Evolutionary conservation across 2,329 filamentous ascomycete species (phyloP), one percentile per base, ranked within the genome.

Genomic region (Dendryphion nanum): DNA sequence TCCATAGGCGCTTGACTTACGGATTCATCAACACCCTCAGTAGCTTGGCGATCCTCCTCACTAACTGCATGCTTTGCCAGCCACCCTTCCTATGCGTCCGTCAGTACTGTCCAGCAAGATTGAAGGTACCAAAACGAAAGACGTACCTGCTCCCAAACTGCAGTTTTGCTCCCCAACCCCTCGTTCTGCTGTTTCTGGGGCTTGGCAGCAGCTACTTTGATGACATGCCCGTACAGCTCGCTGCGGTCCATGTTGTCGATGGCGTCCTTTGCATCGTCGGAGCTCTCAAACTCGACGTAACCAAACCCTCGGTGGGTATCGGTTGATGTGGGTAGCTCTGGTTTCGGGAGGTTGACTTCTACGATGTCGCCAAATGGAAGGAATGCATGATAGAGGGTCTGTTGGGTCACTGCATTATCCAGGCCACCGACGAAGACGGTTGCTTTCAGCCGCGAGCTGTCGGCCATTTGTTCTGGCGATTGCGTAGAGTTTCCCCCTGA

Each of bases 181-280:
- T 95, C 89, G 37, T 86, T 86, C 34, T 82, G 79, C 54, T 88
- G 88, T 74, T 95, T 96, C 46, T 93, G 89, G 20, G 88, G 82
- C 67, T 95, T 98, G 30, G 94, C 94, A 38, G 85, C 79, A 30
- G 89, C 90, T 35, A 97, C 91, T 65, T 90, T 95, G 64, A 98
- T 85, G 12, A 93, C 84, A 42, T 88, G 81, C 8, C 93, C 94
- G 63, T 91, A 97, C 31, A 98, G 79, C 70, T 97, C 91, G 44
- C 90, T 86, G 64, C 95, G 89, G 63, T 98, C 89, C 91, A 98
- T 97, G 63, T 98, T 98, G 75, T 97, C 89, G 64, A 98, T 95
- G 35, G 93, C 93, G 68, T 97, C 91, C 58, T 83, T 83, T 18
- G 90, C 91, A 68, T 98, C 93, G 40, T 84, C 80, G 10, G 82